These are phyloP conservation scores for Mortierella sp. DNA, from an alignment of 371 early-diverging fungal species.

Conservation along the genomic window DNA sequence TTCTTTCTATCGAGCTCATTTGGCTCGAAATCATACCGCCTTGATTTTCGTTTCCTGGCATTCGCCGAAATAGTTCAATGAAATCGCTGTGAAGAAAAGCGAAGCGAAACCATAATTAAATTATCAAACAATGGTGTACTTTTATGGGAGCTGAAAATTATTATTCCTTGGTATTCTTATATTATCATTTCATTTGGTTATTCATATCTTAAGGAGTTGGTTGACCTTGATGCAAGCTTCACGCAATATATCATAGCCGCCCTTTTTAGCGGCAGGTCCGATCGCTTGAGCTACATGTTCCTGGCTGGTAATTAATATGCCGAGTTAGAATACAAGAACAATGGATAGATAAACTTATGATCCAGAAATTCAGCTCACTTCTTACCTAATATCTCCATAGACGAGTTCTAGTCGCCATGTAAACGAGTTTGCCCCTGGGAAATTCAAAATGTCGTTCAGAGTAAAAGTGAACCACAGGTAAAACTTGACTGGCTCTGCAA, in stretches of 20 bases:
- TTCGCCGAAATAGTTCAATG: too few relatives aligned
- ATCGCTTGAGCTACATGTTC: conserved; percentile 34
- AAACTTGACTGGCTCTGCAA: conserved; percentile 47
- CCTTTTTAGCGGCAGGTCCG: conserved; percentile 34
- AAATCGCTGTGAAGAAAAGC: too few relatives aligned
- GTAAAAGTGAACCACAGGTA: conserved; percentile 57
- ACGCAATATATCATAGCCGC: conserved; percentile 38
- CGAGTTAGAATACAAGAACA: not conserved
- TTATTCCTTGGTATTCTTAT: not conserved
- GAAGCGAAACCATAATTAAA: too few relatives aligned
- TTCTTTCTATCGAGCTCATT: too few relatives aligned
- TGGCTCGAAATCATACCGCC: too few relatives aligned
- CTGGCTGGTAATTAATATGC: conserved; percentile 7
- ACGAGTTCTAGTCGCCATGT: conserved; percentile 52
- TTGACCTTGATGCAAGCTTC: conserved; percentile 42
- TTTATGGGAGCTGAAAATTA: too few relatives aligned
- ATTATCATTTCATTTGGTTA: not conserved
- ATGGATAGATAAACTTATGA: not conserved
- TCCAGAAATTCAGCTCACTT: not conserved
- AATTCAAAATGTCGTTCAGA: conserved; percentile 40
- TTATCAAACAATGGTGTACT: too few relatives aligned
- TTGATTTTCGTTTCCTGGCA: too few relatives aligned
- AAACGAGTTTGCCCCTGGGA: conserved; percentile 45
- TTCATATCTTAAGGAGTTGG: conserved; percentile 28
- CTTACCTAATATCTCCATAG: conserved; percentile 48